Evolutionary conservation across 345 rosid genomes (phyloP).

Genomic region (Xanthoceras sorbifolium): DNA sequence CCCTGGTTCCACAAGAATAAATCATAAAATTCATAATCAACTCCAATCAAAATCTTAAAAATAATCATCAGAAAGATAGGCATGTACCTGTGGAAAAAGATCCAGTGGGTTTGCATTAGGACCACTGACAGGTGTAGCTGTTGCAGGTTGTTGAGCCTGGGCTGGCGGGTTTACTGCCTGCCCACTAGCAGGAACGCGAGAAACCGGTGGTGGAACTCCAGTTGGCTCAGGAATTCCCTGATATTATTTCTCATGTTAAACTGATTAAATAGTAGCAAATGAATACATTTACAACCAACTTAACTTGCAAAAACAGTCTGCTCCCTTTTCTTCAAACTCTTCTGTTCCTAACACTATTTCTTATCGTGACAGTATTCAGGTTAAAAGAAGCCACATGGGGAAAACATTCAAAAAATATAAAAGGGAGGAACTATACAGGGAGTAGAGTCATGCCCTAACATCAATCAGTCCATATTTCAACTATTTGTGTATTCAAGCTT

Average conservation of each 20-base stretch:
- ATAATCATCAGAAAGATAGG: neutral
- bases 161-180: conserved; percentile 44
- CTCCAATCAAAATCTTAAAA: neutral
- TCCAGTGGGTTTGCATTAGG: conserved; percentile 68
- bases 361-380: neutral
- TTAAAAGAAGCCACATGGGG: neutral
- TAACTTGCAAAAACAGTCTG: neutral
- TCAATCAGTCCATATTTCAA: neutral
- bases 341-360: neutral
- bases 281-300: neutral
- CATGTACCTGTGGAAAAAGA: conserved; percentile 63
- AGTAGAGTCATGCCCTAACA: neutral
- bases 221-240: conserved; percentile 73
- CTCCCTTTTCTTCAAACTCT: neutral
- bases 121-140: conserved; percentile 42
- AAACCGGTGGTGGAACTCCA: conserved; percentile 42
- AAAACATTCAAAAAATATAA: neutral
- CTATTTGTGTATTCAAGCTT: neutral
- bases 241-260: neutral
- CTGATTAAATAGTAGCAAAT: neutral
- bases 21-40: neutral
- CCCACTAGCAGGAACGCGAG: conserved; percentile 37
- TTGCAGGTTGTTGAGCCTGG: conserved; percentile 43
- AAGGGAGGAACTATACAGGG: neutral
- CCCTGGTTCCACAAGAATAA: conserved; percentile 39